phyloP scores from a whole-genome alignment of 352 stramenopile genomes.

The Phytophthora pseudosyringae region DNA sequence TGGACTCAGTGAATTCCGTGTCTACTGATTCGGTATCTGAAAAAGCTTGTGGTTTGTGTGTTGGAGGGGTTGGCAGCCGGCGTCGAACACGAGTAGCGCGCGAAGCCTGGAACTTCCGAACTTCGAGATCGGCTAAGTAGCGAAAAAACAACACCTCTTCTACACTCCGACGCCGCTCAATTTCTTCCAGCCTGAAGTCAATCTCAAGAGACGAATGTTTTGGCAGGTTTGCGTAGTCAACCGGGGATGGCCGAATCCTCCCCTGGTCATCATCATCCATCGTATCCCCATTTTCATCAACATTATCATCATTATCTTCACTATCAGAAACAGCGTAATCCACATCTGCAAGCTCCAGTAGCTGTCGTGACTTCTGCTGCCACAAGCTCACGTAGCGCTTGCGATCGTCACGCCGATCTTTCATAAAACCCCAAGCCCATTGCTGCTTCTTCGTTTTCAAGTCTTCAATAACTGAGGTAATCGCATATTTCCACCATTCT shows the following conservation, averaged over 20 bases:
- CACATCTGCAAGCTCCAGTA: conserved; percentile 40
- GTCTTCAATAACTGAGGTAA: conserved; percentile 67
- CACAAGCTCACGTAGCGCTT: conserved; percentile 77
- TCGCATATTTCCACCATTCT: conserved; percentile 87
- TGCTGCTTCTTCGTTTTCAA: conserved; percentile 64
- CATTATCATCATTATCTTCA: conserved; percentile 65
- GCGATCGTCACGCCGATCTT: conserved; percentile 80
- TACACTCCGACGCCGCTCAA: conserved; percentile 72
- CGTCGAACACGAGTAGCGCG: conserved; percentile 26
- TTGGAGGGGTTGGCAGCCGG: conserved; percentile 44
- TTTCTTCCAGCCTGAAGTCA: conserved; percentile 62
- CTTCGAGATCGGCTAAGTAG: conserved; percentile 71
- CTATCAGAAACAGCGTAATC: conserved; percentile 58
- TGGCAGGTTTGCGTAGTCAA: conserved; percentile 16
- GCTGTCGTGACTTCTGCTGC: conserved; percentile 45
- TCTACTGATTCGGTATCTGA: conserved; percentile 86
- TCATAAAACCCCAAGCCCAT: conserved; percentile 88
- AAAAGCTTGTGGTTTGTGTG: conserved; percentile 51
- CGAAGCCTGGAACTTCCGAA: conserved; percentile 42
- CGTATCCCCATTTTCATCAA: conserved; percentile 22
- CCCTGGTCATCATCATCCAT: conserved; percentile 24
- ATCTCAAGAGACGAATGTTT: conserved; percentile 36
- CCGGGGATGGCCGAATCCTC: neutral
- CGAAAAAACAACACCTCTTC: conserved; percentile 90
- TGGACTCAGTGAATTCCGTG: conserved; percentile 76